Conservation (phyloP, 208 protist species). For the Leishmania guyanensis region DNA sequence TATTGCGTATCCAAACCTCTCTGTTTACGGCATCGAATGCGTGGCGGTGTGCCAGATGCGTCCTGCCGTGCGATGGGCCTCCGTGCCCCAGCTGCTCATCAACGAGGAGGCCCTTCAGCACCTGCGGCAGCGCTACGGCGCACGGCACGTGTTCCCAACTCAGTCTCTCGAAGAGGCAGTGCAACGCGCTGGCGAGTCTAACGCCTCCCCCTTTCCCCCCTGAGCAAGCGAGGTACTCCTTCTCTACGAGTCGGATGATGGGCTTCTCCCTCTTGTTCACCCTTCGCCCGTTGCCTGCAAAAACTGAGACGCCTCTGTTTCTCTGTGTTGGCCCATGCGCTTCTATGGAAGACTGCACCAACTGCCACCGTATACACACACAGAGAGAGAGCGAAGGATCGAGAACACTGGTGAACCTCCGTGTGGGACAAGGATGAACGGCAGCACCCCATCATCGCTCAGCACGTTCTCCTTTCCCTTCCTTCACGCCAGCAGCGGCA, state of each 20-base stretch:
- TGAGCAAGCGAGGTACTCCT: neutral
- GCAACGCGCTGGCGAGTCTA: slow-evolving; percentile 5
- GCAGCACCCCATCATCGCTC: neutral
- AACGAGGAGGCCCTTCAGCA: slow-evolving; percentile 27
- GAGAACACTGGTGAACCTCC: neutral
- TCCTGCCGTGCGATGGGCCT: slow-evolving; percentile 12
- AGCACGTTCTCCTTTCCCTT: neutral
- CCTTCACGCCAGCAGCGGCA: neutral
- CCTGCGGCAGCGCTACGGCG: slow-evolving; percentile 63
- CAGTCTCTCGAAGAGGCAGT: slow-evolving; percentile 34
- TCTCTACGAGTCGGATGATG: neutral
- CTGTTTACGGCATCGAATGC: slow-evolving; percentile 71
- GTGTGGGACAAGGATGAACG: neutral
- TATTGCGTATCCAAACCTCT: slow-evolving; percentile 74
- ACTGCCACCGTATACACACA: neutral
- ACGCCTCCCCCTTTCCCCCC: neutral
- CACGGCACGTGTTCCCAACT: slow-evolving; percentile 41
- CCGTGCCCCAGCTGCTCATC: slow-evolving; percentile 22
- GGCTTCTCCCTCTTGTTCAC: neutral
- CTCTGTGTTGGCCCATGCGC: neutral
- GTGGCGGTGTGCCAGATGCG: slow-evolving; percentile 58
- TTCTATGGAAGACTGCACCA: neutral
- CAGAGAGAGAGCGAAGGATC: neutral
- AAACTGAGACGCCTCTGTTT: neutral
- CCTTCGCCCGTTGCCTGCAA: neutral